These are phyloP conservation scores for Meyerozyma elateridarum DNA, from an alignment of 1,139 yeast species.

Conservation along the genomic window DNA sequence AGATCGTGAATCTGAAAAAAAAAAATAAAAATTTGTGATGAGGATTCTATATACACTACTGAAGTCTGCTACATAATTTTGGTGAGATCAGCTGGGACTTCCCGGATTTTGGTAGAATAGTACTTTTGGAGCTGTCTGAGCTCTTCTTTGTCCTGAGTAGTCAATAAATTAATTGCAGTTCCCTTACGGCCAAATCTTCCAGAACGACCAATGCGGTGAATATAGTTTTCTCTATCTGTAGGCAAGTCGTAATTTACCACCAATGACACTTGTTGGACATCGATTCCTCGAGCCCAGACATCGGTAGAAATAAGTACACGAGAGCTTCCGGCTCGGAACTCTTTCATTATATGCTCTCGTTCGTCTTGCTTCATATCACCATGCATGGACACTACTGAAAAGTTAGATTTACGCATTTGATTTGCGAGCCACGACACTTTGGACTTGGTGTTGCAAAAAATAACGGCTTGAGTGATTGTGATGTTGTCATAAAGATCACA, in stretches of 20 bases:
- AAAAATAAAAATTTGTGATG: conserved; percentile 6
- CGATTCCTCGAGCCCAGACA: conserved; percentile 97
- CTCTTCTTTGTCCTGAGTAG: conserved; percentile 57
- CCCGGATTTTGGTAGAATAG: conserved; percentile 73
- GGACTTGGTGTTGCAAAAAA: conserved; percentile 87
- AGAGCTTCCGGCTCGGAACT: conserved; percentile 70
- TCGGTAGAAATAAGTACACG: conserved; percentile 91
- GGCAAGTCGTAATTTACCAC: conserved; percentile 94
- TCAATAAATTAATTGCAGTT: conserved; percentile 84
- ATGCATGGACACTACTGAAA: conserved; percentile 91
- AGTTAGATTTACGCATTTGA: conserved; percentile 74
- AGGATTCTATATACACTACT: conserved; percentile 1
- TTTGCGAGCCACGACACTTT: conserved; percentile 89
- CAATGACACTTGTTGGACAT: conserved; percentile 93
- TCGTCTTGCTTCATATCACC: conserved; percentile 97
- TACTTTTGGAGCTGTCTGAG: conserved; percentile 70
- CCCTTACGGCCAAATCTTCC: conserved; percentile 97
- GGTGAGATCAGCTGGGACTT: conserved; percentile 79
- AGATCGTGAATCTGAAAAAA: too few relatives aligned
- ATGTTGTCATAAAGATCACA: conserved; percentile 93
- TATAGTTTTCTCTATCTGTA: conserved; percentile 76
- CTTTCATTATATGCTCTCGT: conserved; percentile 84
- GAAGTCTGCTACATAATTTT: conserved; percentile 28
- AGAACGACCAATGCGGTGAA: conserved; percentile 91
- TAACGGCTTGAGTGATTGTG: conserved; percentile 93